Conservation (phyloP, 495 filamentous ascomycete genomes). For the Penicillium waksmanii region DNA sequence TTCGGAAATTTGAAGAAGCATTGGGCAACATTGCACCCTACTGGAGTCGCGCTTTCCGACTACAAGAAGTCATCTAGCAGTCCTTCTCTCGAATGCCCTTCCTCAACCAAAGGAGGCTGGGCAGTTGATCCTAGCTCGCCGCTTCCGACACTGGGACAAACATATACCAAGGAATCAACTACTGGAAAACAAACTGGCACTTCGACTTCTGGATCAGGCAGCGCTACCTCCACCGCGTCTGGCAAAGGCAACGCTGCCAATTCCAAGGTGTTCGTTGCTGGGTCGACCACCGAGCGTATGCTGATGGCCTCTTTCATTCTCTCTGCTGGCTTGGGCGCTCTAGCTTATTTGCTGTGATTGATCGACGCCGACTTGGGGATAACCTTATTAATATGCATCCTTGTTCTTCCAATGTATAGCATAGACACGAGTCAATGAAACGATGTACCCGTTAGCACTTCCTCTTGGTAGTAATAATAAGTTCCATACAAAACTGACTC, state of each 20-base stretch:
- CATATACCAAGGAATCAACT: conserved; percentile 24
- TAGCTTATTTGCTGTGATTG: conserved; percentile 30
- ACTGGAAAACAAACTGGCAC: conserved; percentile 4
- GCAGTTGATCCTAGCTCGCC: conserved; percentile 66
- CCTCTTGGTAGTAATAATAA: conserved; percentile 47
- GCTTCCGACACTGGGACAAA: conserved; percentile 67
- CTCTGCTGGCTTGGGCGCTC: conserved; percentile 25
- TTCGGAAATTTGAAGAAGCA: conserved; percentile 75
- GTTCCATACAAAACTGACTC: too few species aligned
- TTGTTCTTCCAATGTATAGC: neutral
- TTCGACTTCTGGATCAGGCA: conserved; percentile 2
- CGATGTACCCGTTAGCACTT: conserved; percentile 43
- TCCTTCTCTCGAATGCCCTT: conserved; percentile 64
- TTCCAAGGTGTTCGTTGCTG: conserved; percentile 17
- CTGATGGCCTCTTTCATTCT: conserved; percentile 26
- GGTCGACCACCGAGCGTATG: conserved; percentile 27
- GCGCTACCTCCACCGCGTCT: conserved; percentile 20
- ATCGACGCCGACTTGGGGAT: neutral
- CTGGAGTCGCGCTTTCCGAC: conserved; percentile 62
- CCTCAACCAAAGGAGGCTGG: conserved; percentile 71
- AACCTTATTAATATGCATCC: neutral
- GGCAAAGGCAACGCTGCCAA: conserved; percentile 25
- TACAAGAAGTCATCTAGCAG: conserved; percentile 66
- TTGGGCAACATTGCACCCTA: conserved; percentile 74
- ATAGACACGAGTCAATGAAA: conserved; percentile 4